Percentiles rank a stretch among this genome's conserved stretches.
Conservation (phyloP, 2,329 filamentous ascomycete species). For the Verticillium isaacii region DNA sequence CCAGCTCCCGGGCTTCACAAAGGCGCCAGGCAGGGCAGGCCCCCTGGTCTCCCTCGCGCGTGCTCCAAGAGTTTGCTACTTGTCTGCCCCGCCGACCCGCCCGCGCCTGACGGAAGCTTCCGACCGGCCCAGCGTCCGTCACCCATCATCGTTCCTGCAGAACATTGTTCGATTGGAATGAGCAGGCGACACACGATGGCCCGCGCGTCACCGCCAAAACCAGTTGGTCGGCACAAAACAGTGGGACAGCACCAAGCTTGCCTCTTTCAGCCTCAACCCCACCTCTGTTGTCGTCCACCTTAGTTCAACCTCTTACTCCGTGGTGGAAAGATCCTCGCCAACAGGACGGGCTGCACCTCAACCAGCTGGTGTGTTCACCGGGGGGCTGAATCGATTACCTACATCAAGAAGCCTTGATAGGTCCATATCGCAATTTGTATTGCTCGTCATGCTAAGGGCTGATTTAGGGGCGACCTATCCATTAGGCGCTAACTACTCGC, state of each 20-base stretch:
- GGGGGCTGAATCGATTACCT: no score
- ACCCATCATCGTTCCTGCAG: not conserved
- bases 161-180: not conserved
- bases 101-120: not conserved
- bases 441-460: not conserved
- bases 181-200: not conserved
- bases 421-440: no score
- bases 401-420: no score
- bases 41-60: not conserved
- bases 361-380: no score
- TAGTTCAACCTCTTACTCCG: not conserved
- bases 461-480: not conserved
- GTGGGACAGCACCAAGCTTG: not conserved
- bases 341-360: not conserved
- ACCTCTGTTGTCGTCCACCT: not conserved
- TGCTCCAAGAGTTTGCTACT: not conserved
- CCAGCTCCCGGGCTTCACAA: not conserved
- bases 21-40: not conserved
- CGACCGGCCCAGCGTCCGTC: not conserved
- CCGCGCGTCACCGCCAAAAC: not conserved
- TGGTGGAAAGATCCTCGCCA: no score
- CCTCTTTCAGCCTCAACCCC: conserved; percentile 1
- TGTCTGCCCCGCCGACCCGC: not conserved
- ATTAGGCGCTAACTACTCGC: not conserved
- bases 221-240: not conserved